Conservation (phyloP, 2,329 filamentous ascomycete species). For the Alternaria hordeiaustralica region DNA sequence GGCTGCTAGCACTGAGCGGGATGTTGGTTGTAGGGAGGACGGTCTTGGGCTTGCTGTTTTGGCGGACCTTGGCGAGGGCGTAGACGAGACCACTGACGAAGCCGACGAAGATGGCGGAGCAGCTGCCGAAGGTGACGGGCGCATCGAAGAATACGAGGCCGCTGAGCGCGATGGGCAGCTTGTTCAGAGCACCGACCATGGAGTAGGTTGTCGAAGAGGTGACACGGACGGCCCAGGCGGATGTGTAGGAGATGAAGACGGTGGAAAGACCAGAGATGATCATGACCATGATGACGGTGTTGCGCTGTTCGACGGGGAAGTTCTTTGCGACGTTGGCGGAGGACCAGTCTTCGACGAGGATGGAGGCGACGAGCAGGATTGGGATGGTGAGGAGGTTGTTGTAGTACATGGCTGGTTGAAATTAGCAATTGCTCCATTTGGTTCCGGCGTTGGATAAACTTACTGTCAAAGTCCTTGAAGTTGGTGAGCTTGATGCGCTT, state of each 20-base stretch:
- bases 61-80: constrained; percentile 82
- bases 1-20: constrained; percentile 85
- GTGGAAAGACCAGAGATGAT: constrained; percentile 90
- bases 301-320: constrained; percentile 84
- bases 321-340: constrained; percentile 80
- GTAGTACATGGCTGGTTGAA: constrained; percentile 91
- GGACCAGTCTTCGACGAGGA: constrained; percentile 93
- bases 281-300: constrained; percentile 84
- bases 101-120: constrained; percentile 88
- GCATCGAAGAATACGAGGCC: constrained; percentile 95
- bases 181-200: constrained; percentile 98
- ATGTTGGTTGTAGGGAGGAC: constrained; percentile 71
- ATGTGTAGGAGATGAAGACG: constrained; percentile 99
- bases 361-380: constrained; percentile 80
- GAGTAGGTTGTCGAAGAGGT: constrained; percentile 98
- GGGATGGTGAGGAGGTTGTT: constrained; percentile 98
- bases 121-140: constrained; percentile 88
- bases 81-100: constrained; percentile 95
- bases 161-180: constrained; percentile 91
- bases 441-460: constrained; percentile 47
- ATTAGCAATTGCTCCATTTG: constrained; percentile 11
- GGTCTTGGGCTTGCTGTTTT: constrained; percentile 70
- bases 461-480: constrained; percentile 99
- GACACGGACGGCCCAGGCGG: constrained; percentile 97
- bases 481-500: constrained; percentile 99